These are phyloP conservation scores for Trebouxia sp. DNA, from an alignment of 139 green algal species.

Conservation along the genomic window DNA sequence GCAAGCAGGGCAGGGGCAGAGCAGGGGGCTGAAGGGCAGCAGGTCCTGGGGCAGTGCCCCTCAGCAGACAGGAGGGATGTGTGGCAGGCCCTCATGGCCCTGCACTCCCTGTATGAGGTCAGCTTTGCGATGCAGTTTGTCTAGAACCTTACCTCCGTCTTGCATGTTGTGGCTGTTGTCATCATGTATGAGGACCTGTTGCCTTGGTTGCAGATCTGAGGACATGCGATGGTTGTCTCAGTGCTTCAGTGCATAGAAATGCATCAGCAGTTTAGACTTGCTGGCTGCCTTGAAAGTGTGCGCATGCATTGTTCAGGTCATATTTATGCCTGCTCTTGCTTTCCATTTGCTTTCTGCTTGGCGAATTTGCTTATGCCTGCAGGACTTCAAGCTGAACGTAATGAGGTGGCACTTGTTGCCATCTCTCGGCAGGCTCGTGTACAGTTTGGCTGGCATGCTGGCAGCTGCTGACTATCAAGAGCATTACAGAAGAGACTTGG, in stretches of 20 bases:
- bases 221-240: too few relatives aligned
- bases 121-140: neutral
- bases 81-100: slow-evolving; percentile 51
- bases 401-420: slow-evolving; percentile 58
- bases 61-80: slow-evolving; percentile 23
- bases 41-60: slow-evolving; percentile 4
- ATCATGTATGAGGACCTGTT: too few relatives aligned
- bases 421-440: slow-evolving; percentile 42
- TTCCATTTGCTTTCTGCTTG: too few relatives aligned
- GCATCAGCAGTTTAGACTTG: too few relatives aligned
- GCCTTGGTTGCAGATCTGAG: too few relatives aligned
- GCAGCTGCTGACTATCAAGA: slow-evolving; percentile 49
- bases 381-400: slow-evolving; percentile 70
- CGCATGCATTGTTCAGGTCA: neutral
- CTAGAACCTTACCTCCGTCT: too few relatives aligned
- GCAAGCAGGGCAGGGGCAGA: slow-evolving; percentile 18
- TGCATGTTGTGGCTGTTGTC: too few relatives aligned
- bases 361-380: too few relatives aligned
- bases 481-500: slow-evolving; percentile 67
- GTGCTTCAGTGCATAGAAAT: too few relatives aligned
- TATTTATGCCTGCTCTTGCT: too few relatives aligned
- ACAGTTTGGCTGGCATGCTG: slow-evolving; percentile 37
- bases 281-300: too few relatives aligned
- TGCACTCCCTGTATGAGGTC: slow-evolving; percentile 73
- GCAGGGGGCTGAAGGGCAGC: slow-evolving; percentile 35